These are phyloP conservation scores for Volvox carteri DNA, from an alignment of 163 green algal species.

Conservation along the genomic window DNA sequence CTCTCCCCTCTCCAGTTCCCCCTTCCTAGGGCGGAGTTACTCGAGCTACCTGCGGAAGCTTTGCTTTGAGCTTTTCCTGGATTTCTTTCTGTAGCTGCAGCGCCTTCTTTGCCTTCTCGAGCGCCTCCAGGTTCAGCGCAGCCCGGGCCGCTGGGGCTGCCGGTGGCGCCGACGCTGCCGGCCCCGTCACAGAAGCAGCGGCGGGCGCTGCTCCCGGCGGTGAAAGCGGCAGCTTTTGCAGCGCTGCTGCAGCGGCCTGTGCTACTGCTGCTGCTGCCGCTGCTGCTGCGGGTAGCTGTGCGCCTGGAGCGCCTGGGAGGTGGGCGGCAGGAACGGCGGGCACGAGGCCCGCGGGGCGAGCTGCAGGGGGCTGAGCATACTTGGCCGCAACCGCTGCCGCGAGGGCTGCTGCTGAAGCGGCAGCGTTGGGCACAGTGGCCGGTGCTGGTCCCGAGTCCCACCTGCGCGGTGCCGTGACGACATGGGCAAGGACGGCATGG, in stretches of 20 bases:
- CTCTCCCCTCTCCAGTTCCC: too few species aligned
- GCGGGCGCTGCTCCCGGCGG: not conserved
- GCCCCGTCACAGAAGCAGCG: not conserved
- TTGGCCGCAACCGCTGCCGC: slow-evolving; percentile 32
- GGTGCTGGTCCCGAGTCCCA: slow-evolving; percentile 18
- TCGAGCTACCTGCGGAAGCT: slow-evolving; percentile 59
- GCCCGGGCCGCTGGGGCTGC: not conserved
- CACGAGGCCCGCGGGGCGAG: not conserved
- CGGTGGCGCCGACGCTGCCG: not conserved
- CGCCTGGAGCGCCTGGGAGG: not conserved
- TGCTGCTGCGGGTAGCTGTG: not conserved
- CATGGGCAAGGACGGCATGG: too few species aligned
- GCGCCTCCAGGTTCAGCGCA: slow-evolving; percentile 58
- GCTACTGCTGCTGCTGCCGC: slow-evolving; percentile 31
- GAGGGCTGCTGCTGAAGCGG: slow-evolving; percentile 19
- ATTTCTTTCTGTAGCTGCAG: slow-evolving; percentile 83
- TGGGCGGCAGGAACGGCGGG: not conserved
- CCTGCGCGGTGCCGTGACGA: slow-evolving; percentile 16
- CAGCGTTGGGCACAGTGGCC: not conserved
- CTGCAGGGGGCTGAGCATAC: not conserved
- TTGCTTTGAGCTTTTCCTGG: slow-evolving; percentile 75
- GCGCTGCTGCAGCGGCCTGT: slow-evolving; percentile 17
- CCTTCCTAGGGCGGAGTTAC: too few species aligned
- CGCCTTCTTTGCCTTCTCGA: slow-evolving; percentile 84
- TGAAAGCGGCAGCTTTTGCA: slow-evolving; percentile 4